Evolutionary conservation across 495 filamentous ascomycete genomes (phyloP), one percentile per base, ranked within the genome.

Genomic region (Cercophora samala): DNA sequence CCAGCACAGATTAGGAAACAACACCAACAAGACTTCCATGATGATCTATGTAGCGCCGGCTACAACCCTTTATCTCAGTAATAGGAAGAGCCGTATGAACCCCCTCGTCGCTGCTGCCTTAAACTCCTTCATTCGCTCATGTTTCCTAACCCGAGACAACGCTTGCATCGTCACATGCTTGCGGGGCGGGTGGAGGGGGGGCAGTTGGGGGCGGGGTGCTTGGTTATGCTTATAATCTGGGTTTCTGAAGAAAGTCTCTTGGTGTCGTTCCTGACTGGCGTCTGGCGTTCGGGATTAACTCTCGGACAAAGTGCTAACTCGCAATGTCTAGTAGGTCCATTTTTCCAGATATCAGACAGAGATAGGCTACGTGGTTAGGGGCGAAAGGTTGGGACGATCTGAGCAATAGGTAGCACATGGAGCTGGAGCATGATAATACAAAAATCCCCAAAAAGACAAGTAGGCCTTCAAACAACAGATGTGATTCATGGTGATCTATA

Each of bases 61-160:
- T 80, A 79, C 80, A 74, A 81, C 81, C 79, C 79, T 81, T 70
- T 71, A 73, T 64, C 52, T 60, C 42, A 37, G 21, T 68, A 74
- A 76, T 82, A 83, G 81, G 81, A 83, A 83, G 81, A 83, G 81
- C 81, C 81, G 81, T 82, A 76, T 83, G 77, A 83, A 79, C 79
- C 79, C 55, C 69, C 73, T 65, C 69, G 67, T 55, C 21, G 61
- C 66, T 21, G 51, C 58, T 56, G 62, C 69, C 58, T 56, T 37
- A 25, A 5, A 56, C 64, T 24, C 42, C 62, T 64, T 53, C 17
- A 56, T 65, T 32, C 64, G 6, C 17, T 25, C 42, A 60, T 61
- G 64, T 24, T 60, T 56, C 64, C 65, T 59, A 60, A 60, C 21
- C 8, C 4, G 52, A 46, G 64, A 32, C 63, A 66, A 69, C 72